A percentile compares a stretch with the other conserved stretches of the same genome.
Conservation (phyloP, 2,329 filamentous ascomycete species). For the Exophiala bonariae region DNA sequence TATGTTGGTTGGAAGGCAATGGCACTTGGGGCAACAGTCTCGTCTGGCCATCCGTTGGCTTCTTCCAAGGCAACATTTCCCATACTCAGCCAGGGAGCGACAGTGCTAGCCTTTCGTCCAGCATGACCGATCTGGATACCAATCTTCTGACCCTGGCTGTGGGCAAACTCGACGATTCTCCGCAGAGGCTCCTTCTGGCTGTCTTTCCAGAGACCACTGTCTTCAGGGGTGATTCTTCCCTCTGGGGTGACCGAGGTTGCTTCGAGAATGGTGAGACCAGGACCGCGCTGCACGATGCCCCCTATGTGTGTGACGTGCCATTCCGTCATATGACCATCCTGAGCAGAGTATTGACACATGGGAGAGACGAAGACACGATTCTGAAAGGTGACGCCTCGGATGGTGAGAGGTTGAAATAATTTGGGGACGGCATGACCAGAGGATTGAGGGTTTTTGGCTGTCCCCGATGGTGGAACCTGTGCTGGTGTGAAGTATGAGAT, state of each 20-base stretch:
- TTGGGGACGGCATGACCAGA: constrained; percentile 54
- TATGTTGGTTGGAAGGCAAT: constrained; percentile 64
- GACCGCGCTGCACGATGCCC: constrained; percentile 73
- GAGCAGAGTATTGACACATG: constrained; percentile 66
- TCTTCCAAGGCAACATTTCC: constrained; percentile 57
- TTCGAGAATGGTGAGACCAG: constrained; percentile 73
- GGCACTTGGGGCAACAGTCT: constrained; percentile 58
- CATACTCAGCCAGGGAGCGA: constrained; percentile 63
- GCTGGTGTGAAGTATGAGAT: constrained; percentile 52
- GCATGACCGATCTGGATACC: constrained; percentile 78
- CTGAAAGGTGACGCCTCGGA: constrained; percentile 57
- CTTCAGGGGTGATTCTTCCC: constrained; percentile 80
- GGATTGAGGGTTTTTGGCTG: constrained; percentile 45
- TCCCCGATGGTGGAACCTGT: constrained; percentile 47
- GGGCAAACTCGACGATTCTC: constrained; percentile 33
- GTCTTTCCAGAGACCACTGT: constrained; percentile 80
- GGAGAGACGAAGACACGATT: constrained; percentile 67
- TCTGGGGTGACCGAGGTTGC: constrained; percentile 73
- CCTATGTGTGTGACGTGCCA: constrained; percentile 84
- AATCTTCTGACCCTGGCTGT: constrained; percentile 65
- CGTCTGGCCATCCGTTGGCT: constrained; percentile 55
- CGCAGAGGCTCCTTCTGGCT: constrained; percentile 63
- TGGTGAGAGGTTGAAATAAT: constrained; percentile 42
- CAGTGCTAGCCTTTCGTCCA: constrained; percentile 65
- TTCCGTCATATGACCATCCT: constrained; percentile 72